These are phyloP conservation scores for Fraxinus nigra DNA, from an alignment of 305 asterid genomes.

Conservation along the genomic window DNA sequence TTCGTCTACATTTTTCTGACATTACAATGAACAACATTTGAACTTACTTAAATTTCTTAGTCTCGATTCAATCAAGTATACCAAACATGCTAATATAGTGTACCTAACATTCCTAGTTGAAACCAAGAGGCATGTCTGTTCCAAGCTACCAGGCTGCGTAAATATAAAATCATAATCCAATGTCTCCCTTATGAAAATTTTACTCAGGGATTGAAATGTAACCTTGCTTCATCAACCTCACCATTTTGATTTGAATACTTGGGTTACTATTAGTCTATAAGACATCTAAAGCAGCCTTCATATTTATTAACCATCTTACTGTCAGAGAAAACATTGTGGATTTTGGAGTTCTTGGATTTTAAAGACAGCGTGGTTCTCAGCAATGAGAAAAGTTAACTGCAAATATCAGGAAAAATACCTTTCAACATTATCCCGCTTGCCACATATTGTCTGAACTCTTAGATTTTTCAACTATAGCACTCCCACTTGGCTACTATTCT, in stretches of 20 bases:
- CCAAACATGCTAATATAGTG: background rate
- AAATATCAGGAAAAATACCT: slow-evolving; percentile 43
- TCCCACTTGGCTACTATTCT: slow-evolving; percentile 44
- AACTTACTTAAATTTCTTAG: background rate
- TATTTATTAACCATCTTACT: too few species aligned
- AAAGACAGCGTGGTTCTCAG: background rate
- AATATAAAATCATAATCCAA: too few species aligned
- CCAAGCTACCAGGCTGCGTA: too few species aligned
- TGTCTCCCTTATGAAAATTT: too few species aligned
- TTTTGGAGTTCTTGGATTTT: too few species aligned
- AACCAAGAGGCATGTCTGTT: too few species aligned
- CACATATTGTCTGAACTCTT: slow-evolving; percentile 37
- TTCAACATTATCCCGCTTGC: slow-evolving; percentile 44
- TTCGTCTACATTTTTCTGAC: background rate
- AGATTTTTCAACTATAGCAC: slow-evolving; percentile 44
- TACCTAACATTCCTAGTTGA: background rate
- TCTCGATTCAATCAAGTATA: background rate
- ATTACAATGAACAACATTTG: background rate
- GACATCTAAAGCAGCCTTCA: too few species aligned
- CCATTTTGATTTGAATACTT: too few species aligned
- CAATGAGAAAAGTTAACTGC: background rate
- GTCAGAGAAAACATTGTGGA: background rate
- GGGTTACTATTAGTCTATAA: too few species aligned
- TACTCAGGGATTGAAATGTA: too few species aligned
- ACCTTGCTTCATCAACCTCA: too few species aligned